A percentile compares a stretch with the other conserved stretches of the same genome.
Conservation (phyloP, 306 rosid species). For the Inga laurina region DNA sequence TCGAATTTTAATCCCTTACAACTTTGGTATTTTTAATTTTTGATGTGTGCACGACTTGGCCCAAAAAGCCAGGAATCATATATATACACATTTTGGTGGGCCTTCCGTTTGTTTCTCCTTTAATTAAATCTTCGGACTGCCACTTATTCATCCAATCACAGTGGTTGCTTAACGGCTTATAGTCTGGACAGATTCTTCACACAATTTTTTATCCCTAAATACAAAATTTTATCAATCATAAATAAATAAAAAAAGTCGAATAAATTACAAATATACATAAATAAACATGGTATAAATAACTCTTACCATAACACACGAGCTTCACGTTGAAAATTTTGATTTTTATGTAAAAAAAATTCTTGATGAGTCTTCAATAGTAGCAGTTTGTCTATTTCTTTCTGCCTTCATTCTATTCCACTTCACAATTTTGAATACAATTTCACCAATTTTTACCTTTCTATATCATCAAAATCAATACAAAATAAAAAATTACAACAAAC, state of each 20-base stretch:
- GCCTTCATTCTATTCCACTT: background rate
- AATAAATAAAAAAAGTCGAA: background rate
- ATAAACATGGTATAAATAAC: background rate
- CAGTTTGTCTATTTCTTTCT: background rate
- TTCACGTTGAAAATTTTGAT: background rate
- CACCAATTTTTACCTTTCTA: background rate
- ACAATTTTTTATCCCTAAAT: background rate
- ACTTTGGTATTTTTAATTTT: too few species aligned
- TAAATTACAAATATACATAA: background rate
- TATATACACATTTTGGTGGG: too few species aligned
- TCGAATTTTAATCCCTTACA: too few species aligned
- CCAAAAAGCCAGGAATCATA: too few species aligned
- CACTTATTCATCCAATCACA: background rate
- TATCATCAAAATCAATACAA: background rate
- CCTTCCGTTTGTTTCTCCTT: too few species aligned
- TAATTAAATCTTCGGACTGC: background rate
- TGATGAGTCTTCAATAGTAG: background rate
- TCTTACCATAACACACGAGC: background rate
- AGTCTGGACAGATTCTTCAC: background rate
- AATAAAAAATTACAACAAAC: too few species aligned
- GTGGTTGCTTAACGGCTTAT: background rate
- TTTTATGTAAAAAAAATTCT: background rate
- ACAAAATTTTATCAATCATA: background rate
- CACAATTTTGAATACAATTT: background rate
- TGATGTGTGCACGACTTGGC: too few species aligned